These are phyloP conservation scores for Magnusiomyces tetraspermus DNA, from an alignment of 1,139 yeast genomes.

Conservation along the genomic window DNA sequence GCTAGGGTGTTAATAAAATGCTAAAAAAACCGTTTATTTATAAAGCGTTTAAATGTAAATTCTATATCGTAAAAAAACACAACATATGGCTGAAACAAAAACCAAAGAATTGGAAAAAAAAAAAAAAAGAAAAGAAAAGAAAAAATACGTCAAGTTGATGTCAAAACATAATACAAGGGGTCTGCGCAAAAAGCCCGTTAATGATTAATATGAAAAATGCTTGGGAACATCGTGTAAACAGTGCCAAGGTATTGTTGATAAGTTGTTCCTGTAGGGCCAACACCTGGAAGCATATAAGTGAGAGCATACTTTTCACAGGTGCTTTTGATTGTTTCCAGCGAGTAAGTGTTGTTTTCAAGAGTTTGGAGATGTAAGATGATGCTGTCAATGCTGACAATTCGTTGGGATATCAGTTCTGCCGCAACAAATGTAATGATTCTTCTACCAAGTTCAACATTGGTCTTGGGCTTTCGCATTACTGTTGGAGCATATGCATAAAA, in stretches of 20 bases:
- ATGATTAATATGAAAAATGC: no score
- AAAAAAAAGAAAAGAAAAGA: no score
- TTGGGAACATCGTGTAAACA: background rate
- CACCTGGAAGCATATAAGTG: background rate
- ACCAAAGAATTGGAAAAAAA: no score
- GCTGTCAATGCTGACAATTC: background rate
- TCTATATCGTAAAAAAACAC: no score
- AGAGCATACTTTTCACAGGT: conserved; percentile 1
- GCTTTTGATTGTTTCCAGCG: background rate
- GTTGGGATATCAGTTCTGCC: background rate
- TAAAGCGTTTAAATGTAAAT: no score
- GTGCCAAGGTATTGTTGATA: background rate
- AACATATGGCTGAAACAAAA: no score
- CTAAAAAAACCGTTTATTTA: no score
- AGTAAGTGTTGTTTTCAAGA: background rate
- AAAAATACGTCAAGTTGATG: no score
- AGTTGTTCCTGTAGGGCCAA: background rate
- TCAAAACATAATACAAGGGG: no score
- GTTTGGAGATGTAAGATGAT: background rate
- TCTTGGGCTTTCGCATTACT: background rate
- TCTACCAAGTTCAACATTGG: background rate
- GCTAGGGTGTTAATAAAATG: no score
- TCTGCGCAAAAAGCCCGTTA: no score
- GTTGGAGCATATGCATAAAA: background rate
- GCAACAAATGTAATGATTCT: background rate